Evolutionary conservation across 768 basidiomycete species (phyloP), one percentile per base, ranked within the genome.

Genomic region (Kwoniella sp.): DNA sequence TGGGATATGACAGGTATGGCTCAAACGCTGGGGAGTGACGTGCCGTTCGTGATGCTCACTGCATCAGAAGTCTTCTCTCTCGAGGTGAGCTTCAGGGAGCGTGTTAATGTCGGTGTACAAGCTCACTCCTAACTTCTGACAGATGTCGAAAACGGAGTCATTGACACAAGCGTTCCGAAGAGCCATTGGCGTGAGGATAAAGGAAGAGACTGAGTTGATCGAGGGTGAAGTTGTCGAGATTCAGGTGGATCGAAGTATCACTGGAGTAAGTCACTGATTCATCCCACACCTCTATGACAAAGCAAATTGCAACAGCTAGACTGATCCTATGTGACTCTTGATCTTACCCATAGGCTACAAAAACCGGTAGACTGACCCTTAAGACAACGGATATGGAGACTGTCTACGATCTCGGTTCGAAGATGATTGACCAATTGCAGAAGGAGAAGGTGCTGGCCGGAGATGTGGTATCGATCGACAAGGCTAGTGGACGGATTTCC

Each of bases 331-430:
- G n/a, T n/a, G n/a, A n/a, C n/a, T n/a, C n/a, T n/a, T n/a, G n/a
- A n/a, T n/a, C n/a, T n/a, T n/a, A n/a, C 21, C 71, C 8, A 48
- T 48, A 96, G 94, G 92, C 94, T 0, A 96, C 93, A 3, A 98
- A 97, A 82, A 97, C 96, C 1, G 96, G 95, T 2, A 94, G 96
- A 79, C 80, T 98, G 64, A 98, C 96, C 0, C 90, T 99, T 73
- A 98, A 98, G 81, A 95, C 92, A 15, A 96, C 93, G 1, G 95
- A 98, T 79, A 98, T 99, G 96, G 96, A 98, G 83, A 98, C 96
- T 4, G 89, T 99, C 30, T 99, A 99, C 78, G 96, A 99, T 81
- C 85, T 98, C 29, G 96, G 96, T 12, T 91, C 88, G 54, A 99
- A 98, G 85, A 98, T 99, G 96, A 98, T 99, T 53, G 96, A 99